Base-by-base conservation (phyloP, 1,139 yeast genomes). In the Dujonia santamariae region DNA sequence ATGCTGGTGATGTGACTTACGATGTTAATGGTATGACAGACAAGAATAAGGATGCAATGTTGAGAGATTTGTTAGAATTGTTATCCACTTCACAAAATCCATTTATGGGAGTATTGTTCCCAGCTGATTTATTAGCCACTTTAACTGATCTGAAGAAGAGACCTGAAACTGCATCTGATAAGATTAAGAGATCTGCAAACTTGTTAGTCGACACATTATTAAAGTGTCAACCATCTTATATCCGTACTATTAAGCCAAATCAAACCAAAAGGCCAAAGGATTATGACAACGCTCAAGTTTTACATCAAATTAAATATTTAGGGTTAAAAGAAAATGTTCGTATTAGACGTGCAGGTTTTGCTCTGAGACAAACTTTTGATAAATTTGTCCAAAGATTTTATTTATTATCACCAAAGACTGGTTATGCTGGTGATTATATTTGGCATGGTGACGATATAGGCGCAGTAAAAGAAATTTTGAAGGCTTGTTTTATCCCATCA, bases 301-400 rank as follows among this genome's bases (percentile, higher is more conserved):
- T 92, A 47, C 98, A 94, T 62, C 99, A 94, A 64, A 83, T 94
- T 45, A 94, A 94, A 54, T 94, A 94, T 56, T 74, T 94, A 48
- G 99, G 99, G 54, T 71, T 94, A 57, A 94, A 92, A 54, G 98
- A 94, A 59, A 94, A 94, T 58, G 97, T 94, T 30, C 78, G 98
- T 45, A 94, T 94, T 47, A 80, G 98, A 67, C 84, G 98, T 67
- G 98, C 99, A 0, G 99, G 99, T 34, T 94, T 94, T 61, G 98
- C 99, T 2, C 92, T 90, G 53, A 82, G 99, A 63, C 96, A 95
- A 44, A 86, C 97, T 0, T 94, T 90, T 62, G 97, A 92, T 39
- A 88, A 90, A 58, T 94, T 94, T 56, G 97, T 88, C n/a, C 97
- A 94, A 61, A 72, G 98, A 51, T 94, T 94, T 57, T 92, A 87